These are phyloP conservation scores for Cadophora gregata DNA, from an alignment of 2,329 filamentous ascomycete genomes.

Conservation along the genomic window DNA sequence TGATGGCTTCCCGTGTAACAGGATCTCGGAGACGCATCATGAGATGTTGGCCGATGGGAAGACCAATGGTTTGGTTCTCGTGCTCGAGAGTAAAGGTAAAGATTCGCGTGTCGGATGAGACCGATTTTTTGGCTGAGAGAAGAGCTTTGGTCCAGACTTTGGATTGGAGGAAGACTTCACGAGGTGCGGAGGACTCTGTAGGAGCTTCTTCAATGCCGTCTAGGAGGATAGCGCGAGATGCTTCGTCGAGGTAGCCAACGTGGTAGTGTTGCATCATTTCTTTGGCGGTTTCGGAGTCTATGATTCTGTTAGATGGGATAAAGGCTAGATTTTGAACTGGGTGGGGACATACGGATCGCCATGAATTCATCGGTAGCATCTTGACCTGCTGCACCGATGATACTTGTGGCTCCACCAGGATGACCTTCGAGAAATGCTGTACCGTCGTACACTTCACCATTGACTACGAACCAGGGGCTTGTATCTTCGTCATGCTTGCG, in stretches of 20 bases:
- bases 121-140: conserved; percentile 68
- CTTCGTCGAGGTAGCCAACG: conserved; percentile 75
- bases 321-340: background rate
- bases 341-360: conserved; percentile 76
- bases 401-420: conserved; percentile 85
- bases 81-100: conserved; percentile 84
- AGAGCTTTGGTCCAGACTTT: conserved; percentile 76
- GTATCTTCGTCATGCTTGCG: conserved; percentile 68
- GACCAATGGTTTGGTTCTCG: conserved; percentile 69
- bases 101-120: conserved; percentile 80
- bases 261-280: conserved; percentile 88
- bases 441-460: conserved; percentile 89
- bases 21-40: conserved; percentile 83
- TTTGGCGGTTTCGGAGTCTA: conserved; percentile 91
- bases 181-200: conserved; percentile 53
- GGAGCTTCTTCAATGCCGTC: conserved; percentile 47
- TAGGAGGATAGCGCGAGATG: conserved; percentile 59
- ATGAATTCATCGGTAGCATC: conserved; percentile 90
- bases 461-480: conserved; percentile 85
- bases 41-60: conserved; percentile 85
- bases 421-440: conserved; percentile 81
- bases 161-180: conserved; percentile 72
- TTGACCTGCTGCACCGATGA: conserved; percentile 79
- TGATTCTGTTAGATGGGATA: conserved; percentile 39
- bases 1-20: conserved; percentile 72